These are phyloP conservation scores for Glomus cerebriforme DNA, from an alignment of 192 early-diverging fungal species.

Conservation along the genomic window DNA sequence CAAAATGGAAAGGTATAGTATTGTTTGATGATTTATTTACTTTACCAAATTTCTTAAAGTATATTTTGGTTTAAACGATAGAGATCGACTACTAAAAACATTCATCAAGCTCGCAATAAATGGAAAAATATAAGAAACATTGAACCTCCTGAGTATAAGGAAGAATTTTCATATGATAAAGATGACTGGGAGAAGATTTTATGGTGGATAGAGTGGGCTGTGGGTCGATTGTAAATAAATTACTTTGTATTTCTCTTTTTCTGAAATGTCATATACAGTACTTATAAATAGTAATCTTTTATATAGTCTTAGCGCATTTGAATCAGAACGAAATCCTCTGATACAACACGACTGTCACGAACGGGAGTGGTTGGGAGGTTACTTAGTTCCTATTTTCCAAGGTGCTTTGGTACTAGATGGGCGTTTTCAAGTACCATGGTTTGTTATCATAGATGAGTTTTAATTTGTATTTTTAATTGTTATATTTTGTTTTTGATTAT, in stretches of 20 bases:
- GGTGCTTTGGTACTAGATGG: conserved; percentile 29
- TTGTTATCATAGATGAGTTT: conserved; percentile 8
- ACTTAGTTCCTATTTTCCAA: conserved; percentile 34
- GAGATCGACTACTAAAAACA: not conserved
- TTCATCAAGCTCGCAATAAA: conserved; percentile 23
- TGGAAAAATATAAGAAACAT: conserved; percentile 26
- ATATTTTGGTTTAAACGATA: not conserved
- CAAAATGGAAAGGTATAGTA: not conserved
- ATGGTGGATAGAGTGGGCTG: conserved; percentile 27
- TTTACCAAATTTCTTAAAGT: not conserved
- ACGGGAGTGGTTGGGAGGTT: conserved; percentile 28
- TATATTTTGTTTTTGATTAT: conserved; percentile 8
- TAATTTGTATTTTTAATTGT: conserved; percentile 14
- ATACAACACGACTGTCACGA: conserved; percentile 29
- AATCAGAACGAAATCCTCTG: conserved; percentile 24
- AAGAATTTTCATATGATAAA: conserved; percentile 31
- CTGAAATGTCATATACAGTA: not conserved
- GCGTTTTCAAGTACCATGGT: conserved; percentile 27
- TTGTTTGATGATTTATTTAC: conserved; percentile 2
- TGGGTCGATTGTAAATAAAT: conserved; percentile 31
- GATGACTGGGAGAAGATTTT: conserved; percentile 30
- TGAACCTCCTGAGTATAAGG: conserved; percentile 5
- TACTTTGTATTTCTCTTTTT: not conserved
- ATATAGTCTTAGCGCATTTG: conserved; percentile 24
- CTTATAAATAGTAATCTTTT: conserved; percentile 5